Base-by-base conservation (phyloP, 768 basidiomycete species). In the Lactarius hengduanensis region DNA sequence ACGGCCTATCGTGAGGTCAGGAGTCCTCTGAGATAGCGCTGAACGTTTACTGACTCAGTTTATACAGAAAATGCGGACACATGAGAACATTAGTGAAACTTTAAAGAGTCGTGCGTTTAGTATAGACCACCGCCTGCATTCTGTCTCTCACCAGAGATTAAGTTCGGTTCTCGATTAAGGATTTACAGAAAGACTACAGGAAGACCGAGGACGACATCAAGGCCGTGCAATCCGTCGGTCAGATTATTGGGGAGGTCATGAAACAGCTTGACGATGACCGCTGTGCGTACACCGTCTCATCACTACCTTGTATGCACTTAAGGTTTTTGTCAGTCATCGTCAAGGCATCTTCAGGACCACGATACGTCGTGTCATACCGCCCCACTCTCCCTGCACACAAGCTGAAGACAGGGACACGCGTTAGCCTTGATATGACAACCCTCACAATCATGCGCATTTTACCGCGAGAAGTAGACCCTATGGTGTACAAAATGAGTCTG, bases 181-280 rank as follows among this genome's bases (percentile, higher is more conserved):
- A 92, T 65, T 78, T 98, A 13, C 91, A 96, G 76, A 90, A 90
- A 72, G 90, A 89, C 55, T 98, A 86, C 73, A 92, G 87, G 71
- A 95, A 96, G 83, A 96, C 94, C 0, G 97, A 99, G 78, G 95
- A 99, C 32, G 96, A 99, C 73, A 96, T 99, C 78, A 98, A 98
- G 79, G 97, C 97, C 53, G 89, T 99, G 18, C 97, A 99, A 75
- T 96, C 93, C 9, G 97, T 98, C 16, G 97, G 97, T 36, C 97
- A 99, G 79, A 98, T 99, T 70, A 96, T 99, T 63, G 97, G 94
- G 68, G 97, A 99, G 79, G 94, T 99, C 64, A 90, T 98, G 87
- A 98, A 98, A 78, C 96, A 99, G 76, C 80, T 99, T 11, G 97
- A 98, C 73, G 94, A 97, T 69, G 96, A 98, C 77, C 84, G 97